Evolutionary conservation across 495 filamentous ascomycete genomes (phyloP).

Genomic region (Xylaria scruposa): DNA sequence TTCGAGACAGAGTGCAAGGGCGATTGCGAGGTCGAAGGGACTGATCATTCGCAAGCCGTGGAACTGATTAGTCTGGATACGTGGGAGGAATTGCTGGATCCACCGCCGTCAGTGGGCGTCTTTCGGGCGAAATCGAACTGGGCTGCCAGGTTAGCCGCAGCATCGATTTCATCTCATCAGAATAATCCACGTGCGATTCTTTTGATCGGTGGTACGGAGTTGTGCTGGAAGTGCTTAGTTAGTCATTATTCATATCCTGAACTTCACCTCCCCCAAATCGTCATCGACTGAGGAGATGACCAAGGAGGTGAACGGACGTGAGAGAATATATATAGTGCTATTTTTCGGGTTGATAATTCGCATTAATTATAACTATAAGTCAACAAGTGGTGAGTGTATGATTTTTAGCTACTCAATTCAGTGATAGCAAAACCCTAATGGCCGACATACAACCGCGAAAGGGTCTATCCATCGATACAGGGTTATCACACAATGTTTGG

Average conservation of each 20-base stretch:
- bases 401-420: too few relatives aligned
- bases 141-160: background rate
- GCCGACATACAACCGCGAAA: too few relatives aligned
- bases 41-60: background rate
- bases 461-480: too few relatives aligned
- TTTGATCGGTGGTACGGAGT: background rate
- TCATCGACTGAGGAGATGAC: background rate
- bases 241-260: conserved; percentile 2
- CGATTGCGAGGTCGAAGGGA: background rate
- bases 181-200: background rate
- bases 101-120: background rate
- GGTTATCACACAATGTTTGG: background rate
- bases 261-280: background rate
- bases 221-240: conserved; percentile 1
- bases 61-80: background rate
- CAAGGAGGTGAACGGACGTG: background rate
- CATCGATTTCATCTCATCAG: background rate
- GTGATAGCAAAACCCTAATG: too few relatives aligned
- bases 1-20: background rate
- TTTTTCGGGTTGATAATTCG: background rate
- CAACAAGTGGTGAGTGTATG: too few relatives aligned
- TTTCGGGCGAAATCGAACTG: background rate
- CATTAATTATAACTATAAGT: too few relatives aligned
- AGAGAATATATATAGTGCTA: background rate
- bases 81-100: conserved; percentile 3